Conservation (phyloP, 2,329 filamentous ascomycete genomes). For the Penicillium sp. region DNA sequence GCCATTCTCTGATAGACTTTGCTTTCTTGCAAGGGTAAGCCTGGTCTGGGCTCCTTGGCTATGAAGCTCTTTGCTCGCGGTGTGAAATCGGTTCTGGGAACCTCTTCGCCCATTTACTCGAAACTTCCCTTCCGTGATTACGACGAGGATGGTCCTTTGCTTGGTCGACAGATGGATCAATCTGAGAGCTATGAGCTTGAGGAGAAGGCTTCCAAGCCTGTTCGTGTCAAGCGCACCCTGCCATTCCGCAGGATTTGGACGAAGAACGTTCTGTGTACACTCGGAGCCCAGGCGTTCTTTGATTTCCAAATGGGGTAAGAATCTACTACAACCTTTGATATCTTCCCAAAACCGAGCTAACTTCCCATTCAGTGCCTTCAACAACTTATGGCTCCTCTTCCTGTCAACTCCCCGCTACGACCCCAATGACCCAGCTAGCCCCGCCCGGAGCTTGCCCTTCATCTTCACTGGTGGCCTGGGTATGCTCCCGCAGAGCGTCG, state of each 20-base stretch:
- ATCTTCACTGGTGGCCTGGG: constrained; percentile 73
- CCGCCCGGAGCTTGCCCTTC: constrained; percentile 55
- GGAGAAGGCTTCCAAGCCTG: constrained; percentile 38
- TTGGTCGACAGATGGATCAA: constrained; percentile 38
- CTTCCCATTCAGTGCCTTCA: constrained; percentile 59
- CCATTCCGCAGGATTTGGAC: constrained; percentile 59
- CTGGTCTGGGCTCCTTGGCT: constrained; percentile 48
- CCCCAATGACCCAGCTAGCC: constrained; percentile 42
- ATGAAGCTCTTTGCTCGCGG: constrained; percentile 35
- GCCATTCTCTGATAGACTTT: constrained; percentile 47
- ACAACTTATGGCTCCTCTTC: constrained; percentile 76
- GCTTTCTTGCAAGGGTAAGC: constrained; percentile 50
- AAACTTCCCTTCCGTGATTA: constrained; percentile 41
- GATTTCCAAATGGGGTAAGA: constrained; percentile 65
- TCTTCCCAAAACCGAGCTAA: background rate
- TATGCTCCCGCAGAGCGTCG: constrained; percentile 70
- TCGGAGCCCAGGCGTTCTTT: constrained; percentile 69
- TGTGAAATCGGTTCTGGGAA: constrained; percentile 32
- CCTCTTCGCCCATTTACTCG: constrained; percentile 39
- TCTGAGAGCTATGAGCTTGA: constrained; percentile 43
- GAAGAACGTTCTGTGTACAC: constrained; percentile 57
- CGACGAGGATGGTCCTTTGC: constrained; percentile 41
- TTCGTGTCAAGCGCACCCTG: constrained; percentile 46
- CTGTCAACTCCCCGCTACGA: constrained; percentile 69
- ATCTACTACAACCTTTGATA: too few species aligned